Evolutionary conservation across 176 grass and related monocot species (phyloP).

Genomic region (Typha latifolia): DNA sequence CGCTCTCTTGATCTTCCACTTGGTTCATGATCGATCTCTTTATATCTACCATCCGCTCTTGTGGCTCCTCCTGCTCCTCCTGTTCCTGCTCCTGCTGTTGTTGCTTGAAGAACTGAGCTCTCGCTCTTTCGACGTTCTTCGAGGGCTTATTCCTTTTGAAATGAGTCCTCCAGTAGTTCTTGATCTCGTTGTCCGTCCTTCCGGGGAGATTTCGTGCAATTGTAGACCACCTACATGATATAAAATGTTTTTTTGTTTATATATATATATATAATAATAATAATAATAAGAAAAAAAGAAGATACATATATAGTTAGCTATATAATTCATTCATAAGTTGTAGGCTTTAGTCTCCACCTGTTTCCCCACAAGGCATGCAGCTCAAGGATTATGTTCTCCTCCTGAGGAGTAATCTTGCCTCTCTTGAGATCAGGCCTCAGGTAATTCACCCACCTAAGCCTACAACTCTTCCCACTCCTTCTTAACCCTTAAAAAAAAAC

Average conservation of each 20-base stretch:
- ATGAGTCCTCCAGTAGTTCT: slow-evolving; percentile 98
- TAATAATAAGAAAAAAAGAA: too few species aligned
- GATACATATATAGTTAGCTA: not conserved
- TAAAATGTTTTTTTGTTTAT: not conserved
- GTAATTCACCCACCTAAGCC: slow-evolving; percentile 86
- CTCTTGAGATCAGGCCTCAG: slow-evolving; percentile 80
- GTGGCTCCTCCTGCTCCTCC: not conserved
- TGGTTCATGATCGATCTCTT: too few species aligned
- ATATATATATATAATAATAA: slow-evolving; percentile 5
- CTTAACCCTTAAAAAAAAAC: slow-evolving; percentile 30
- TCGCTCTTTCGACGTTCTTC: slow-evolving; percentile 68
- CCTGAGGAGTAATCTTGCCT: slow-evolving; percentile 66
- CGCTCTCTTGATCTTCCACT: not conserved
- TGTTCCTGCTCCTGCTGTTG: slow-evolving; percentile 25
- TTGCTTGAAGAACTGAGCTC: slow-evolving; percentile 45
- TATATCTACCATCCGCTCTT: not conserved
- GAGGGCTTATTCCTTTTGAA: slow-evolving; percentile 83
- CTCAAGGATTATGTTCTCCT: slow-evolving; percentile 75
- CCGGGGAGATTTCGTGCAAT: slow-evolving; percentile 84
- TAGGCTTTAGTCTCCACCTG: slow-evolving; percentile 26
- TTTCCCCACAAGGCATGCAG: slow-evolving; percentile 86
- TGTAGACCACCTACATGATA: slow-evolving; percentile 64
- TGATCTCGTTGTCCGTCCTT: slow-evolving; percentile 98
- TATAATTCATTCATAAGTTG: not conserved
- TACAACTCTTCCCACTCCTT: slow-evolving; percentile 91